Conservation (phyloP, 2,329 filamentous ascomycete genomes). For the Fusarium subglutinans region DNA sequence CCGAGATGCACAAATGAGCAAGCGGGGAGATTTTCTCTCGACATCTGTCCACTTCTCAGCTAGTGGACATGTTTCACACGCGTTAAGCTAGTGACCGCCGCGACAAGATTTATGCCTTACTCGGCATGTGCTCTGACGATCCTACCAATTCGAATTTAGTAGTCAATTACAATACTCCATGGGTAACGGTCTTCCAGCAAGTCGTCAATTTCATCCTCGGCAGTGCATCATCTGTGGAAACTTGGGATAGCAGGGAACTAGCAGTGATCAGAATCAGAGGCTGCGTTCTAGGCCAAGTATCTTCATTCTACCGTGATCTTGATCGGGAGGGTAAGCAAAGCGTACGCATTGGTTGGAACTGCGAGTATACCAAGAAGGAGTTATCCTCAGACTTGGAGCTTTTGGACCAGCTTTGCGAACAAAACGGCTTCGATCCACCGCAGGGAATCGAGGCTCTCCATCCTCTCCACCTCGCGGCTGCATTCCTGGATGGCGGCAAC, state of each 20-base stretch:
- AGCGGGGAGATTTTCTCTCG: background rate
- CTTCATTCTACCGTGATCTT: rapidly evolving
- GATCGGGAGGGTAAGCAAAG: no score
- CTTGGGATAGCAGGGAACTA: background rate
- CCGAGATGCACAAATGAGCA: background rate
- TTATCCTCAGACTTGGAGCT: background rate
- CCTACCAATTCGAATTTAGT: background rate
- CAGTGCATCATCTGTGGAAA: rapidly evolving
- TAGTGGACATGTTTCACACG: background rate
- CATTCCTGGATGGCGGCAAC: background rate
- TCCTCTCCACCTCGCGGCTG: background rate
- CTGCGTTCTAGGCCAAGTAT: background rate
- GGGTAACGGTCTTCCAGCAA: background rate
- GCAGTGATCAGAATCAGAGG: background rate
- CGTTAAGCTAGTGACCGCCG: background rate
- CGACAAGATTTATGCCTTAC: background rate
- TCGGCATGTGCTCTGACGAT: background rate
- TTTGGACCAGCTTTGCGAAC: no score
- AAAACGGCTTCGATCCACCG: no score
- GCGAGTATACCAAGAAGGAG: no score
- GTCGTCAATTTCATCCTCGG: background rate
- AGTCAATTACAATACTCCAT: background rate
- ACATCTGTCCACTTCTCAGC: background rate
- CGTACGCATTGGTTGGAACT: background rate
- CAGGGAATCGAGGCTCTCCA: background rate